phyloP scores from a whole-genome alignment of 2,329 filamentous ascomycete genomes.

The Talaromyces sp. region DNA sequence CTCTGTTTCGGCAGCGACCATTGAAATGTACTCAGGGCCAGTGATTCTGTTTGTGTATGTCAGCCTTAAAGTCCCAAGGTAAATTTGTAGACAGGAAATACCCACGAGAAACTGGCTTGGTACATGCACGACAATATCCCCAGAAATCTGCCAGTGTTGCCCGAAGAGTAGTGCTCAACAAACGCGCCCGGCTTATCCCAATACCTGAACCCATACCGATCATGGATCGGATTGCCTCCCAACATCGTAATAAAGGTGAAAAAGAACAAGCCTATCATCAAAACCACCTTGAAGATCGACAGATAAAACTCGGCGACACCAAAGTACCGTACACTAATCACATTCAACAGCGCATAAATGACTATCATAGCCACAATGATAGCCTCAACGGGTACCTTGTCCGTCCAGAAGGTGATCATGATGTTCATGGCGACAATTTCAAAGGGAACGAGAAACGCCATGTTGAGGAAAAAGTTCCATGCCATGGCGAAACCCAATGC shows the following conservation, averaged over 20 bases:
- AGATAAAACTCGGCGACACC: slow-evolving; percentile 63
- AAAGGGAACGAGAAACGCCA: slow-evolving; percentile 12
- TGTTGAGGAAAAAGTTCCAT: slow-evolving; percentile 46
- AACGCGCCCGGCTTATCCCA: slow-evolving; percentile 60
- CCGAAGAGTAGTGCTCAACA: slow-evolving; percentile 40
- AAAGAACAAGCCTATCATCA: slow-evolving; percentile 46
- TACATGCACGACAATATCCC: slow-evolving; percentile 65
- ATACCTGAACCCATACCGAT: slow-evolving; percentile 60
- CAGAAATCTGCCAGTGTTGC: slow-evolving; percentile 51
- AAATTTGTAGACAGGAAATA: background rate
- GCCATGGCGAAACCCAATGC: slow-evolving; percentile 78
- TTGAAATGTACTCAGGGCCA: slow-evolving; percentile 69
- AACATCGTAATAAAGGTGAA: slow-evolving; percentile 18
- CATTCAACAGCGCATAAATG: slow-evolving; percentile 58
- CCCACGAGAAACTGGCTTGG: slow-evolving; percentile 68
- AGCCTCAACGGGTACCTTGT: slow-evolving; percentile 50
- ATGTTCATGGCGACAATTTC: slow-evolving; percentile 16
- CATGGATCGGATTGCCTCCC: slow-evolving; percentile 38
- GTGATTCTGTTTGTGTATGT: slow-evolving; percentile 42
- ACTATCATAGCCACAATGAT: slow-evolving; percentile 59
- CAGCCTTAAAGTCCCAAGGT: background rate
- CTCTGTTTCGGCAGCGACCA: slow-evolving; percentile 71
- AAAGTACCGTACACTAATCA: slow-evolving; percentile 56
- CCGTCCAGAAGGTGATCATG: background rate
- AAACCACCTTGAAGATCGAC: slow-evolving; percentile 58